phyloP scores from a whole-genome alignment of 108 stramenopile species.

The Fragilariopsis cylindrus region DNA sequence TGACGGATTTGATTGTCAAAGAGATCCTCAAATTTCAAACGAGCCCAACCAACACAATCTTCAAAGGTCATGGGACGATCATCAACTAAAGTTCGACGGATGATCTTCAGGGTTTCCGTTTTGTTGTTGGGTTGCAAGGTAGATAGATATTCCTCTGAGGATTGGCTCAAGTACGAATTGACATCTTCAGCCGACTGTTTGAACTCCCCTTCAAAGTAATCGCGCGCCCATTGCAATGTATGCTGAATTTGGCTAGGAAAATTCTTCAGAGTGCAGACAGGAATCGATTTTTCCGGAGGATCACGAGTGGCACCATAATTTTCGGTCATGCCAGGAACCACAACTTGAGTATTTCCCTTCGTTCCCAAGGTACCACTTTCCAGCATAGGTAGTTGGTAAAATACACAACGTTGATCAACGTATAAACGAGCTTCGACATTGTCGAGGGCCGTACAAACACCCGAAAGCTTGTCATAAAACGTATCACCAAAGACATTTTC shows the following conservation, averaged over 20 bases:
- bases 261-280: slow-evolving; percentile 99
- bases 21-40: slow-evolving; percentile 91
- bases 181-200: slow-evolving; percentile 95
- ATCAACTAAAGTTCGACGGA: slow-evolving; percentile 82
- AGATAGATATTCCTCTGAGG: slow-evolving; percentile 77
- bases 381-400: slow-evolving; percentile 96
- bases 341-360: slow-evolving; percentile 97
- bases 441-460: slow-evolving; percentile 98
- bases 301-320: slow-evolving; percentile 98
- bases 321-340: slow-evolving; percentile 96
- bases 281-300: slow-evolving; percentile 98
- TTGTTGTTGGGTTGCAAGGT: slow-evolving; percentile 89
- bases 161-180: slow-evolving; percentile 84
- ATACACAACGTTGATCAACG: slow-evolving; percentile 95
- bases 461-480: slow-evolving; percentile 93
- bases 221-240: slow-evolving; percentile 98
- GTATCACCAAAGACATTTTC: slow-evolving; percentile 96
- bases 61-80: slow-evolving; percentile 88
- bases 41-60: slow-evolving; percentile 95
- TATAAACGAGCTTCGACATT: slow-evolving; percentile 99
- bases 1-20: slow-evolving; percentile 96
- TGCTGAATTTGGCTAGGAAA: slow-evolving; percentile 99
- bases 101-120: slow-evolving; percentile 82
- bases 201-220: slow-evolving; percentile 98
- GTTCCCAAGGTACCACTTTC: slow-evolving; percentile 98